A percentile compares a stretch with the other conserved stretches of the same genome.
These are phyloP conservation scores for Cercophora samala DNA, from an alignment of 495 filamentous ascomycete species.

Conservation along the genomic window DNA sequence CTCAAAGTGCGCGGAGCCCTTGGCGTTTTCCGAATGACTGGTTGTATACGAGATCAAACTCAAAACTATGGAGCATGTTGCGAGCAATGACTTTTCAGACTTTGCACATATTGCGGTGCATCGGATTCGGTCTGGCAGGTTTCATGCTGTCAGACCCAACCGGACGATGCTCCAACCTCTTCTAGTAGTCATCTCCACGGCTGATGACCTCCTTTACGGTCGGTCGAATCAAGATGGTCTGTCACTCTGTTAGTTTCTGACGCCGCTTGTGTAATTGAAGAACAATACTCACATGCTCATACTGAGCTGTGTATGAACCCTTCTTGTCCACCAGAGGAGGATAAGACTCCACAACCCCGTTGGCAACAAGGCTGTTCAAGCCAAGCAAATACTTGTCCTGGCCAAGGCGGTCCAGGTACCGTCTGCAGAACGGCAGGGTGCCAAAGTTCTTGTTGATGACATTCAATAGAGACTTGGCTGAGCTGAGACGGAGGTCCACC, in stretches of 20 bases:
- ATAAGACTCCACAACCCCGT: slow-evolving; percentile 85
- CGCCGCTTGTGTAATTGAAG: background rate
- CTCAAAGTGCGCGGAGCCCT: background rate
- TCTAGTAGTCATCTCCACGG: slow-evolving; percentile 82
- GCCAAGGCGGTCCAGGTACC: slow-evolving; percentile 81
- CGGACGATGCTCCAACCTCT: background rate
- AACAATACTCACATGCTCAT: slow-evolving; percentile 74
- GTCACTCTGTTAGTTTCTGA: slow-evolving; percentile 16
- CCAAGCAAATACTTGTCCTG: slow-evolving; percentile 87
- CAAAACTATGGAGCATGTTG: background rate
- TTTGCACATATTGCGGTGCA: background rate
- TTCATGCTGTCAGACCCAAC: slow-evolving; percentile 6
- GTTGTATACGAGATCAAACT: background rate
- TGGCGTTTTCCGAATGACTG: background rate
- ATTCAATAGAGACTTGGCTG: slow-evolving; percentile 76
- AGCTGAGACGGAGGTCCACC: slow-evolving; percentile 64
- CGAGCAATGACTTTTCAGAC: background rate
- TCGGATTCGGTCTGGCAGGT: background rate
- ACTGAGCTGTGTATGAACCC: slow-evolving; percentile 93
- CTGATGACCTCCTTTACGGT: slow-evolving; percentile 92
- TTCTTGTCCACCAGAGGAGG: slow-evolving; percentile 88
- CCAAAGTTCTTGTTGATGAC: slow-evolving; percentile 93
- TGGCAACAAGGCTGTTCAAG: slow-evolving; percentile 80
- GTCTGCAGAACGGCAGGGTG: slow-evolving; percentile 78
- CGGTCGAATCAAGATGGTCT: slow-evolving; percentile 85